phyloP scores from a whole-genome alignment of 2,329 filamentous ascomycete species.

The Fusarium sp. region DNA sequence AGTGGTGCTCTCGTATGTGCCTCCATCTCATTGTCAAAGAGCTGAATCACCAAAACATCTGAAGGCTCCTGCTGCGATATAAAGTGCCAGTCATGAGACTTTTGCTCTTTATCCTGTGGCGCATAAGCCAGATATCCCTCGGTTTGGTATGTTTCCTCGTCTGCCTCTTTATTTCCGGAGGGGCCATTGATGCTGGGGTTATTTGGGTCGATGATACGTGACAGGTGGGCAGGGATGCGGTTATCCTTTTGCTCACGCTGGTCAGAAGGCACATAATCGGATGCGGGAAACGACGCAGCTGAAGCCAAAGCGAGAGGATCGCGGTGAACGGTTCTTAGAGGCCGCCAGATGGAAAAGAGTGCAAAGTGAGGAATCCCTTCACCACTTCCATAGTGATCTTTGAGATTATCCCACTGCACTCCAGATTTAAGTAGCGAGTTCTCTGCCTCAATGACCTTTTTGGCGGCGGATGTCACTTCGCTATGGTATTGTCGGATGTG shows the following conservation, averaged over 20 bases:
- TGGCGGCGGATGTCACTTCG: neutral
- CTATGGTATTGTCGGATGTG: constrained; percentile 12
- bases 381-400: neutral
- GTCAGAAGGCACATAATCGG: constrained; percentile 5
- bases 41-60: constrained; percentile 7
- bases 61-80: constrained; percentile 9
- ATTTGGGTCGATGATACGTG: neutral
- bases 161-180: neutral
- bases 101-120: neutral
- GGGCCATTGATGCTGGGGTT: neutral
- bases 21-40: constrained; percentile 15
- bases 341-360: constrained; percentile 11
- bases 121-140: constrained; percentile 10
- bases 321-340: constrained; percentile 3
- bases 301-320: constrained; percentile 14
- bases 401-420: neutral
- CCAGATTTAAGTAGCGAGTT: constrained; percentile 1
- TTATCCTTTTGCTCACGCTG: constrained; percentile 5
- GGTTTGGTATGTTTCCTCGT: neutral
- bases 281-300: constrained; percentile 1
- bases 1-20: neutral
- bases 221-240: neutral
- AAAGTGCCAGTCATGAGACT: constrained; percentile 1
- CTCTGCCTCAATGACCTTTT: neutral
- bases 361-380: neutral